phyloP scores from a whole-genome alignment of 805 yeast species.

The Nakazawaea holstii region DNA sequence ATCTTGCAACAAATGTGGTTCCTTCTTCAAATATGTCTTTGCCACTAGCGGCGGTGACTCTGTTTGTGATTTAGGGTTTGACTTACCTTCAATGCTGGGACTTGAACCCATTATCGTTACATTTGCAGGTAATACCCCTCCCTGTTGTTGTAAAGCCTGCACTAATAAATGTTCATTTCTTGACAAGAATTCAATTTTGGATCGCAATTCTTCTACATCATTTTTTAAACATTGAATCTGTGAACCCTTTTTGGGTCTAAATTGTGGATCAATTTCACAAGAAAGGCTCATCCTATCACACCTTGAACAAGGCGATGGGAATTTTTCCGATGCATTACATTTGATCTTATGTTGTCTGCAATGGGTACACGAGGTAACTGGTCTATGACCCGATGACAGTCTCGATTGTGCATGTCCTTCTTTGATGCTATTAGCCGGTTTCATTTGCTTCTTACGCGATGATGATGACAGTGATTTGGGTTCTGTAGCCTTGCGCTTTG shows the following conservation, averaged over 20 bases:
- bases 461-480: not conserved
- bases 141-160: slow-evolving; percentile 39
- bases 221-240: slow-evolving; percentile 80
- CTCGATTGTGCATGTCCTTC: not conserved
- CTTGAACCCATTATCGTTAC: slow-evolving; percentile 12
- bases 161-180: slow-evolving; percentile 65
- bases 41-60: slow-evolving; percentile 20
- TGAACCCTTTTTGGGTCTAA: slow-evolving; percentile 86
- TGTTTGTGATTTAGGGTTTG: slow-evolving; percentile 8
- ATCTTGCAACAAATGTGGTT: slow-evolving; percentile 35
- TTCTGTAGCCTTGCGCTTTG: slow-evolving; percentile 1
- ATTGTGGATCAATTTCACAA: slow-evolving; percentile 89
- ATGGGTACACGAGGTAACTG: slow-evolving; percentile 89
- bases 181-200: slow-evolving; percentile 61
- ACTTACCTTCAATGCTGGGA: slow-evolving; percentile 11
- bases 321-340: slow-evolving; percentile 83
- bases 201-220: slow-evolving; percentile 76
- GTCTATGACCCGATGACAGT: slow-evolving; percentile 60
- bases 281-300: slow-evolving; percentile 74
- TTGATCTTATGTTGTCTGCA: slow-evolving; percentile 93
- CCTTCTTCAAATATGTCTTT: slow-evolving; percentile 39
- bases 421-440: not conserved
- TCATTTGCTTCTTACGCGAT: slow-evolving; percentile 2
- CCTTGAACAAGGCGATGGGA: slow-evolving; percentile 76
- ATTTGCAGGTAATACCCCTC: slow-evolving; percentile 5